Base-by-base conservation (phyloP, 345 rosid genomes). In the Eucalyptus regnans region DNA sequence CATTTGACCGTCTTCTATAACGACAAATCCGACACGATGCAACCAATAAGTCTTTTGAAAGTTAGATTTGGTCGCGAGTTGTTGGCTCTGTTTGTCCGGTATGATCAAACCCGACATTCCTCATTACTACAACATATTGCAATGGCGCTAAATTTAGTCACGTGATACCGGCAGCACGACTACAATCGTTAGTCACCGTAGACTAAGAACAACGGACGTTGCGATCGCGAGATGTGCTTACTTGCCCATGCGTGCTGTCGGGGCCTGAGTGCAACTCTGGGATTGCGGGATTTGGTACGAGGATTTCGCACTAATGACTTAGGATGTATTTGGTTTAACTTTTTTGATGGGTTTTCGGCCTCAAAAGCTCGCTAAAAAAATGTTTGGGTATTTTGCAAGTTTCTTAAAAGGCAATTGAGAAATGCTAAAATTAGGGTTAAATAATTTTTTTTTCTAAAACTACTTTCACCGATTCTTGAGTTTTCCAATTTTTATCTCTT, bases 341-440 rank as follows among this genome's bases (percentile, higher is more conserved):
- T 18, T 52, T 52, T 0, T 17, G 0, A 52, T 17, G 1, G 9
- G 4, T 52, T 52, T 52, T 52, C 9, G 0, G 9, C 9, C 56
- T 52, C 9, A 17, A 52, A 51, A 17, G 56, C 1, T 9, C 0
- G 4, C 23, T 17, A 1, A 8, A 52, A 52, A 52, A 52, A 52
- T 52, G 4, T 1, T 17, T 0, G 0, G 1, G 9, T 17, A 7
- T 51, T 51, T 51, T 4, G 9, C 1, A 51, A 51, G 22, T 51
- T 7, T 17, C 22, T 51, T 51, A 1, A 51, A 51, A 7, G 2
- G 2, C 1, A 52, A 51, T 51, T 0, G 4, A 51, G 9, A 51
- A 51, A 51, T 52, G 56, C 23, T 52, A 9, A 52, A 52, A 52
- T 17, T 52, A 52, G 8, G 8, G 1, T 52, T 52, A 52, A 52